Conservation (phyloP, 495 filamentous ascomycete species). For the Talaromyces borbonicus region DNA sequence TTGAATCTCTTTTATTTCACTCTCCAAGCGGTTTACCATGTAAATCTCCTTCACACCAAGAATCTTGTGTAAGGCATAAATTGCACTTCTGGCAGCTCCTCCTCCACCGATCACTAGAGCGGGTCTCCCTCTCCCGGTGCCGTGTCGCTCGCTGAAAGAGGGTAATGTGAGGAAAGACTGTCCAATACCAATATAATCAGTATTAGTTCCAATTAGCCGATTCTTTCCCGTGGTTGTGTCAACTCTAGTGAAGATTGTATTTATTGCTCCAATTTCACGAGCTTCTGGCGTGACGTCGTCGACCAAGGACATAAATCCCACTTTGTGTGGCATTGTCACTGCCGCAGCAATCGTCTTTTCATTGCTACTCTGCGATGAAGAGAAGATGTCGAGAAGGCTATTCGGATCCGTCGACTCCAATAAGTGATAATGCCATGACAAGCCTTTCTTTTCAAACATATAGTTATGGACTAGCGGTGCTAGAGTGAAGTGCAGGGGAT, state of each 20-base stretch:
- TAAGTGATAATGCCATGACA: neutral
- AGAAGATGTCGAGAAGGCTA: neutral
- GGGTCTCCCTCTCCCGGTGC: conserved; percentile 7
- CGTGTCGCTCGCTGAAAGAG: conserved; percentile 1
- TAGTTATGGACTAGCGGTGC: conserved; percentile 1
- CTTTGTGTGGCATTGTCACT: conserved; percentile 43
- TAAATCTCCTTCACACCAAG: conserved; percentile 1
- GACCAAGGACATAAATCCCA: conserved; percentile 27
- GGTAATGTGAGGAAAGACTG: conserved; percentile 13
- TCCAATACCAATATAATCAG: conserved; percentile 31
- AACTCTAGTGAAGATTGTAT: conserved; percentile 27
- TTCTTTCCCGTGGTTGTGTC: conserved; percentile 21
- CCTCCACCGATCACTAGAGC: conserved; percentile 35
- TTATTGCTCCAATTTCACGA: conserved; percentile 29
- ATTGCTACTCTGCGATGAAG: neutral
- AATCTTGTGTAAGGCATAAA: conserved; percentile 23
- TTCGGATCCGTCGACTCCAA: neutral
- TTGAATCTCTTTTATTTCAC: conserved; percentile 1
- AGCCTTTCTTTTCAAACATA: neutral
- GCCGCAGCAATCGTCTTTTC: conserved; percentile 27
- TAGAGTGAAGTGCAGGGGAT: neutral
- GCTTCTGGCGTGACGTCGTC: conserved; percentile 24
- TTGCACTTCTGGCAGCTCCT: conserved; percentile 29
- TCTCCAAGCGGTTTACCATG: neutral
- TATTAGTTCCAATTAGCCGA: conserved; percentile 19